Conservation (phyloP, 2,329 filamentous ascomycete genomes). For the Sphaerulina vaccinii region DNA sequence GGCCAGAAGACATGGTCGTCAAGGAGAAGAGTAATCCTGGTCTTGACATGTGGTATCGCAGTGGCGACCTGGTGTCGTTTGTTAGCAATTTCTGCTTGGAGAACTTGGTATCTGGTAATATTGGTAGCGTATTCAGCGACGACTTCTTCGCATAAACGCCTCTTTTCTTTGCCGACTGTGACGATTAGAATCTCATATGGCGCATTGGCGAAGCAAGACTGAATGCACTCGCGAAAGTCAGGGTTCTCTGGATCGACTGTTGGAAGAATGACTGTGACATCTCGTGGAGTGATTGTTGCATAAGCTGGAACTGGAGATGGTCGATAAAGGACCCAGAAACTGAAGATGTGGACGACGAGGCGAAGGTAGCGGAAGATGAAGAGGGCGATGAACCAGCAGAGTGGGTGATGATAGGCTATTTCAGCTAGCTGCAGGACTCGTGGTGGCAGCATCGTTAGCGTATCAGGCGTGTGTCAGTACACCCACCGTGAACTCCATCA, state of each 20-base stretch:
- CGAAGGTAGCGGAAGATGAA: constrained; percentile 16
- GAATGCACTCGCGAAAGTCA: constrained; percentile 13
- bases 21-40: constrained; percentile 6
- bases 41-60: constrained; percentile 5
- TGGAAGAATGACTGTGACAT: constrained; percentile 14
- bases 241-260: constrained; percentile 16
- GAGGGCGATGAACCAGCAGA: constrained; percentile 7
- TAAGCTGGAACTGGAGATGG: constrained; percentile 4
- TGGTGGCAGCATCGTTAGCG: not conserved
- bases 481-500: not conserved
- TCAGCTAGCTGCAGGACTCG: not conserved
- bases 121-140: not conserved
- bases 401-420: constrained; percentile 4
- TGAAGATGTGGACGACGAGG: constrained; percentile 11
- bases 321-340: constrained; percentile 12
- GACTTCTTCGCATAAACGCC: not conserved
- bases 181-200: constrained; percentile 14
- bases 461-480: not conserved
- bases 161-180: constrained; percentile 9
- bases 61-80: constrained; percentile 13
- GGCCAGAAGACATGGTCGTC: constrained; percentile 17
- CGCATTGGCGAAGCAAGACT: constrained; percentile 1
- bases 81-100: constrained; percentile 7
- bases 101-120: not conserved
- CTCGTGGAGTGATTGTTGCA: not conserved